Percentiles rank a stretch among this genome's conserved stretches.
phyloP scores from a whole-genome alignment of 2,329 filamentous ascomycete species.

The Aspergillus novoparasiticus region DNA sequence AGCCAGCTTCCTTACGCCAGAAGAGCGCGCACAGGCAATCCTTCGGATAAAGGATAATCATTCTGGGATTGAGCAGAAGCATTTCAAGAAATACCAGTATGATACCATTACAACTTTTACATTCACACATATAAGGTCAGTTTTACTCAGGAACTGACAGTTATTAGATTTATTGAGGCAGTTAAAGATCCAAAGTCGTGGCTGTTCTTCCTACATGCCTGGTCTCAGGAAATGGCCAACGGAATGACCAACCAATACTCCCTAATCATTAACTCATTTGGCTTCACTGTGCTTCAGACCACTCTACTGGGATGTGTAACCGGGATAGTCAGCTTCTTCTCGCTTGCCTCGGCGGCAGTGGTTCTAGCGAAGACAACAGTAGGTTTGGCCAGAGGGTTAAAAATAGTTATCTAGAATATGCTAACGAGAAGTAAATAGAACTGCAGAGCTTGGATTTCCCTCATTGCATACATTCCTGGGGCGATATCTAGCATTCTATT shows the following conservation, averaged over 20 bases:
- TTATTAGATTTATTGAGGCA: slow-evolving; percentile 32
- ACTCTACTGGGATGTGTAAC: slow-evolving; percentile 26
- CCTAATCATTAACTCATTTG: slow-evolving; percentile 50
- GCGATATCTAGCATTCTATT: slow-evolving; percentile 42
- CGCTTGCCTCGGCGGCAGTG: slow-evolving; percentile 31
- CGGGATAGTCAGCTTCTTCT: slow-evolving; percentile 30
- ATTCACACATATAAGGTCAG: not conserved
- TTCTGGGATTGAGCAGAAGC: slow-evolving; percentile 41
- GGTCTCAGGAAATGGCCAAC: slow-evolving; percentile 39
- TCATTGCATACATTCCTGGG: slow-evolving; percentile 37
- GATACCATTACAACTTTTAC: not conserved
- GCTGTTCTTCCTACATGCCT: slow-evolving; percentile 40
- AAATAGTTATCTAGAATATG: not conserved
- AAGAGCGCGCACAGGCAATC: slow-evolving; percentile 38
- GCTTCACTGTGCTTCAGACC: slow-evolving; percentile 38
- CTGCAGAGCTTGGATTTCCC: slow-evolving; percentile 18
- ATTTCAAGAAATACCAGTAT: slow-evolving; percentile 35
- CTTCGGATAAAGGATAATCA: slow-evolving; percentile 40
- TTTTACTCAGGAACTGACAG: not conserved
- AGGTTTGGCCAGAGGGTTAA: slow-evolving; percentile 15
- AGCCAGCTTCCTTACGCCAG: slow-evolving; percentile 34
- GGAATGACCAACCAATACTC: slow-evolving; percentile 47
- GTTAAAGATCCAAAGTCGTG: slow-evolving; percentile 37
- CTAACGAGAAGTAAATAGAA: not conserved
- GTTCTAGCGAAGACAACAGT: slow-evolving; percentile 33